Conservation (phyloP, 805 yeast genomes). For the Candida ascalaphidarum region DNA sequence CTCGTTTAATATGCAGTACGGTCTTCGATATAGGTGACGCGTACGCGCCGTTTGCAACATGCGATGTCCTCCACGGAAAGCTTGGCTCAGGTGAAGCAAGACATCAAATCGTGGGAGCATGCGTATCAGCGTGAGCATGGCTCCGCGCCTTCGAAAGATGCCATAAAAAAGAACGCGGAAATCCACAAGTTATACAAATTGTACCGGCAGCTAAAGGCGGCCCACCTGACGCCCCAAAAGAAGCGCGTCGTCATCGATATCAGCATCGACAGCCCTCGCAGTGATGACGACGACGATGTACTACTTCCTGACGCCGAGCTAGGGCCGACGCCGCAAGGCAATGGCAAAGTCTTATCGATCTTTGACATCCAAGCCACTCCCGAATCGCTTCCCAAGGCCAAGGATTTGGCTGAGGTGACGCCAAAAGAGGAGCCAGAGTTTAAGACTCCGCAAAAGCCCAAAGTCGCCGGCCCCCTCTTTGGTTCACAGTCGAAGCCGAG, state of each 20-base stretch:
- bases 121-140: conserved; percentile 17
- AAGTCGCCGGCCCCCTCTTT: no score
- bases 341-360: conserved; percentile 67
- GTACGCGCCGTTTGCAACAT: no score
- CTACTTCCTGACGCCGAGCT: conserved; percentile 29
- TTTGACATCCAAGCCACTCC: conserved; percentile 49
- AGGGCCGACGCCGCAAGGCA: conserved; percentile 85
- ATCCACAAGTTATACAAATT: conserved; percentile 23
- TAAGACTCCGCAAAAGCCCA: conserved; percentile 27
- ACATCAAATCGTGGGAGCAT: conserved; percentile 34
- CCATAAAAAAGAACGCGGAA: conserved; percentile 20
- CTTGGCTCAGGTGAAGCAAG: conserved; percentile 16
- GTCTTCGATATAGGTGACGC: no score
- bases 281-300: neutral
- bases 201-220: conserved; percentile 13
- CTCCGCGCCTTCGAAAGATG: conserved; percentile 23
- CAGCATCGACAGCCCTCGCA: no score
- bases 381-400: conserved; percentile 30
- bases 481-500: no score
- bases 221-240: no score
- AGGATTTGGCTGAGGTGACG: conserved; percentile 1
- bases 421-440: conserved; percentile 7
- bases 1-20: no score
- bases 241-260: no score
- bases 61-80: no score